Evolutionary conservation across 768 basidiomycete species (phyloP).

Genomic region (Amanita inopinata): DNA sequence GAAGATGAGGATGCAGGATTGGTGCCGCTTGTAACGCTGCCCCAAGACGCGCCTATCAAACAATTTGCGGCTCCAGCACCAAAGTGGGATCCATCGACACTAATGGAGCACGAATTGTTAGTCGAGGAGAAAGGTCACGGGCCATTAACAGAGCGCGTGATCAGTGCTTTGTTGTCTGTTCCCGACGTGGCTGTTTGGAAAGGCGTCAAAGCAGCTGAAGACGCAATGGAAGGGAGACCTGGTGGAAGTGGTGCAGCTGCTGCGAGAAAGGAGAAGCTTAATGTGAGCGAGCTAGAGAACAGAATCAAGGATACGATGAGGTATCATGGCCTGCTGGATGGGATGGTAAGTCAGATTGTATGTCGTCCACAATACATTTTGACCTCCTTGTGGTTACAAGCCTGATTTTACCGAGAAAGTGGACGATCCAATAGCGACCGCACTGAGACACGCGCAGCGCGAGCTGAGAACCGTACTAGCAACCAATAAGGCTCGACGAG

Average conservation of each 20-base stretch:
- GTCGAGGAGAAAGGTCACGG: slow-evolving; percentile 79
- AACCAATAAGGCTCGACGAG: slow-evolving; percentile 77
- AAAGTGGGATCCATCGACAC: slow-evolving; percentile 77
- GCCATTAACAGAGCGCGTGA: slow-evolving; percentile 76
- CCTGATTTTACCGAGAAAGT: slow-evolving; percentile 70
- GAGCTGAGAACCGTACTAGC: slow-evolving; percentile 69
- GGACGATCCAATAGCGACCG: slow-evolving; percentile 90
- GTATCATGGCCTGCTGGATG: slow-evolving; percentile 61
- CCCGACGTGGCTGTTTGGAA: slow-evolving; percentile 58
- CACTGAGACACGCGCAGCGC: slow-evolving; percentile 80
- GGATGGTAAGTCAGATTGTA: slow-evolving; percentile 43
- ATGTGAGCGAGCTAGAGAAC: slow-evolving; percentile 71
- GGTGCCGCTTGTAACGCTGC: slow-evolving; percentile 20
- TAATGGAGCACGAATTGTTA: slow-evolving; percentile 60
- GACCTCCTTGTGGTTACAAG: slow-evolving; percentile 23
- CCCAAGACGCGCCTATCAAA: slow-evolving; percentile 26
- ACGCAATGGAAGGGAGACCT: slow-evolving; percentile 76
- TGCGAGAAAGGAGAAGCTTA: slow-evolving; percentile 63
- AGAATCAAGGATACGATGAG: slow-evolving; percentile 69
- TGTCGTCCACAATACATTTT: not conserved
- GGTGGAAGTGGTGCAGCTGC: slow-evolving; percentile 75
- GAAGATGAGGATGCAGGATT: slow-evolving; percentile 75
- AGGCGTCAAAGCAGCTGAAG: slow-evolving; percentile 76
- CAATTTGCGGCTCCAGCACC: slow-evolving; percentile 43
- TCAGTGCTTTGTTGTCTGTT: slow-evolving; percentile 64